phyloP scores from a whole-genome alignment of 441 rosid species.

The Adansonia madagascariensis region DNA sequence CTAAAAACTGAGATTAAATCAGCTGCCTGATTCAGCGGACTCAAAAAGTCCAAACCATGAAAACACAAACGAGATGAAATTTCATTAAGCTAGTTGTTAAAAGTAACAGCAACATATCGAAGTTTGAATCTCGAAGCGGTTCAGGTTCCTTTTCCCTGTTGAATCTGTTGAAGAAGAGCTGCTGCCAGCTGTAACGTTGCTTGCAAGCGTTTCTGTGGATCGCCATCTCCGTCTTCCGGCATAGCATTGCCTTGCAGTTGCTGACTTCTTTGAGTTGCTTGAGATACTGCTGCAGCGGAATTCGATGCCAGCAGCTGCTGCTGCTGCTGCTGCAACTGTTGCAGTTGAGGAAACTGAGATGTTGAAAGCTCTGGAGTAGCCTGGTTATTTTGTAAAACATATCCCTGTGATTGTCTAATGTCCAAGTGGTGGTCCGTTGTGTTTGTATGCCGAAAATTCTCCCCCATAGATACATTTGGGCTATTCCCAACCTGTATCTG shows the following conservation, averaged over 20 bases:
- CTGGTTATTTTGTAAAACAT: conserved; percentile 46
- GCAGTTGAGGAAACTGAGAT: conserved; percentile 56
- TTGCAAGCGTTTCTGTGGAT: conserved; percentile 90
- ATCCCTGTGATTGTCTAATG: conserved; percentile 44
- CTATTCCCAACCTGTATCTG: conserved; percentile 53
- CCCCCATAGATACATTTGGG: conserved; percentile 40
- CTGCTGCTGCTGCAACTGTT: conserved; percentile 53
- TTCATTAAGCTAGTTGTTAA: conserved; percentile 1
- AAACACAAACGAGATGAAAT: conserved; percentile 16
- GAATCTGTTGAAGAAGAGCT: conserved; percentile 95
- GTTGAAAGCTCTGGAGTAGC: conserved; percentile 43
- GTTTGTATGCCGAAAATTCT: conserved; percentile 41
- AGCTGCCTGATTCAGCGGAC: not conserved
- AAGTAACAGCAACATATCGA: not conserved
- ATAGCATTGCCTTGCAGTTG: conserved; percentile 45
- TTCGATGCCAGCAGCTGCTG: conserved; percentile 51
- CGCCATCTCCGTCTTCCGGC: conserved; percentile 67
- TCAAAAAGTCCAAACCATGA: not conserved
- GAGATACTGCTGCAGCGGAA: conserved; percentile 33
- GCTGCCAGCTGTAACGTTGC: conserved; percentile 96
- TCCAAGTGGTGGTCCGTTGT: conserved; percentile 42
- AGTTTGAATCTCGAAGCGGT: conserved; percentile 1
- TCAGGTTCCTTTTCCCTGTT: conserved; percentile 75
- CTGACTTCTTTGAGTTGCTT: conserved; percentile 41
- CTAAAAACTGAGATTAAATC: not conserved